Percentiles rank a stretch among this genome's conserved stretches.
Conservation (phyloP, 108 stramenopile genomes). For the Nitzschia sp. region DNA sequence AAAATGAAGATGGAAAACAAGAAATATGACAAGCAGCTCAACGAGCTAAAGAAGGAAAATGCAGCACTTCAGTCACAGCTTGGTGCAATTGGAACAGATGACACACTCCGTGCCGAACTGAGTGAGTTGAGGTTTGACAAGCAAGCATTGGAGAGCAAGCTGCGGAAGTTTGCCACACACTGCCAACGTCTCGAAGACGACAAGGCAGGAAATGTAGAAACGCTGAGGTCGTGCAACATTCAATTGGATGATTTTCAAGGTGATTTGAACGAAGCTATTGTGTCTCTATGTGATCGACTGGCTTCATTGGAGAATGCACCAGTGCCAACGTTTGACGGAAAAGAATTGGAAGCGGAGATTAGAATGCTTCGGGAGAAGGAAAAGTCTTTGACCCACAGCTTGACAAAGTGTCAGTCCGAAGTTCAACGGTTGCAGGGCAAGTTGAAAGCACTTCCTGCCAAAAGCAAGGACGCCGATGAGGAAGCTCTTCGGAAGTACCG, state of each 20-base stretch:
- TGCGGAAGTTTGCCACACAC: conserved; percentile 76
- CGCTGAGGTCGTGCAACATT: conserved; percentile 45
- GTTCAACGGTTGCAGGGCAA: conserved; percentile 41
- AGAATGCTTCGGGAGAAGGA: conserved; percentile 38
- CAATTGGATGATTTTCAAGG: conserved; percentile 32
- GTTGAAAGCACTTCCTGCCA: conserved; percentile 15
- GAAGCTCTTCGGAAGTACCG: conserved; percentile 55
- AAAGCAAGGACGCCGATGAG: conserved; percentile 42
- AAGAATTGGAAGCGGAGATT: conserved; percentile 23
- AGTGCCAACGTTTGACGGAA: conserved; percentile 35
- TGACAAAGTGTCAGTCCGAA: conserved; percentile 32
- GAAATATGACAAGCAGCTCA: conserved; percentile 45
- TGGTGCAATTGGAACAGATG: conserved; percentile 19
- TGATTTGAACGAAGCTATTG: conserved; percentile 57
- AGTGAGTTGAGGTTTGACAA: conserved; percentile 60
- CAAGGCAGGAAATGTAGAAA: conserved; percentile 53
- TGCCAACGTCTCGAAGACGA: conserved; percentile 77
- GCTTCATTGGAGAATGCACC: conserved; percentile 59
- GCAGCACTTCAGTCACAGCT: conserved; percentile 14
- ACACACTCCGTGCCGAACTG: conserved; percentile 32
- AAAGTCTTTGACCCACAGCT: conserved; percentile 38
- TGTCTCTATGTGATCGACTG: conserved; percentile 61
- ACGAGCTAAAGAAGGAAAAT: conserved; percentile 21
- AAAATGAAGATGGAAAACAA: conserved; percentile 72
- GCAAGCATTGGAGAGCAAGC: conserved; percentile 72